Percentiles rank a stretch among this genome's conserved stretches.
These are phyloP conservation scores for Cutaneotrichosporon mucoides DNA, from an alignment of 1,284 basidiomycete genomes.

Conservation along the genomic window DNA sequence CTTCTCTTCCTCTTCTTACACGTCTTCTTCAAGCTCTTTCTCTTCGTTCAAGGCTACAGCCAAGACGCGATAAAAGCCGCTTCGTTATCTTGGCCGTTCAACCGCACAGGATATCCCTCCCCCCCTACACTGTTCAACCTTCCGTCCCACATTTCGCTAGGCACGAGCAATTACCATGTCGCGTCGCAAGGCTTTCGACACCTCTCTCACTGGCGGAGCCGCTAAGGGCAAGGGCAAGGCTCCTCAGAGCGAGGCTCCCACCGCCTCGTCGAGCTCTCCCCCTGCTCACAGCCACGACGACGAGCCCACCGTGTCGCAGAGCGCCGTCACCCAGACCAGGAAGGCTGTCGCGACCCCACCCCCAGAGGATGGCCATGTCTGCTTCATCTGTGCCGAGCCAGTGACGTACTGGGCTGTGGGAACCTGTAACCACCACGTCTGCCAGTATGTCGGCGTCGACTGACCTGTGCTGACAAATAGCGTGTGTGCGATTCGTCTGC, in stretches of 20 bases:
- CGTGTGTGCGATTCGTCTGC: slow-evolving; percentile 83
- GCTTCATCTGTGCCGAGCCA: slow-evolving; percentile 95
- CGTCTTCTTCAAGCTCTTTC: too few species aligned
- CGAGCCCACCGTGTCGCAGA: background rate
- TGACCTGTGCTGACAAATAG: slow-evolving; percentile 63
- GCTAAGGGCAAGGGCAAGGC: slow-evolving; percentile 16
- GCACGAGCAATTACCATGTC: too few species aligned
- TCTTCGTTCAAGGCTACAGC: too few species aligned
- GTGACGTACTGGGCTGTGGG: slow-evolving; percentile 88
- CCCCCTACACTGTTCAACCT: too few species aligned
- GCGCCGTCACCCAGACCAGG: slow-evolving; percentile 1
- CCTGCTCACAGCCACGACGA: background rate
- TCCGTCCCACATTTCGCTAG: too few species aligned
- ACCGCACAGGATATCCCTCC: too few species aligned
- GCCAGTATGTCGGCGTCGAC: slow-evolving; percentile 48
- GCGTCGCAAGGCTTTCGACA: slow-evolving; percentile 37
- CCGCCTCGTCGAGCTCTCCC: too few species aligned
- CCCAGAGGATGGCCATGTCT: slow-evolving; percentile 55
- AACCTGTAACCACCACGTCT: slow-evolving; percentile 72
- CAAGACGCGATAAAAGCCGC: too few species aligned
- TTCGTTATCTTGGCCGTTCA: too few species aligned
- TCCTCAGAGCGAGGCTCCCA: too few species aligned
- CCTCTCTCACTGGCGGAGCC: slow-evolving; percentile 19
- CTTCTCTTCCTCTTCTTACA: too few species aligned
- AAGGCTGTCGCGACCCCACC: slow-evolving; percentile 9